A percentile compares a stretch with the other conserved stretches of the same genome.
phyloP scores from a whole-genome alignment of 139 green algal genomes.

The Klebsormidium nitens region DNA sequence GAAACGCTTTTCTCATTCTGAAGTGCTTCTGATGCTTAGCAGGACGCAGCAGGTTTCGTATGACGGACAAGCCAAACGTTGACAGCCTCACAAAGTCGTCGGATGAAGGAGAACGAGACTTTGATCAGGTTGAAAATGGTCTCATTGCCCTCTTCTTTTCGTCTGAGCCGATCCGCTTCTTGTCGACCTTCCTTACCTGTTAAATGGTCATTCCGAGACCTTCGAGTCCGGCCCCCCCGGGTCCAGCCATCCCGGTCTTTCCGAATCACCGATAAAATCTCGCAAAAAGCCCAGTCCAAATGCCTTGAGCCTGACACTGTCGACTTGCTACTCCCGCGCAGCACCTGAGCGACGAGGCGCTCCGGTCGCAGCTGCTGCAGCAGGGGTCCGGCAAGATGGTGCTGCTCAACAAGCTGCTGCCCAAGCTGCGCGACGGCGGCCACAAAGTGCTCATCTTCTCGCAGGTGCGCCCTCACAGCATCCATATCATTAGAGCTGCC shows the following conservation, averaged over 20 bases:
- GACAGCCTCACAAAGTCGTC: background rate
- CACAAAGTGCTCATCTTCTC: slow-evolving; percentile 84
- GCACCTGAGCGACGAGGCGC: too few species aligned
- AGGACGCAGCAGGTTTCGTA: background rate
- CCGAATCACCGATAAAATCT: too few species aligned
- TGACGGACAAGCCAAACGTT: background rate
- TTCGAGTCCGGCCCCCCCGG: too few species aligned
- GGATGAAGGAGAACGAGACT: background rate
- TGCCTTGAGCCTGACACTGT: too few species aligned
- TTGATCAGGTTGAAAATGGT: too few species aligned
- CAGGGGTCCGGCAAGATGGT: slow-evolving; percentile 68
- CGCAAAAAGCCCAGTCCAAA: too few species aligned
- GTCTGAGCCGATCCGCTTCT: too few species aligned
- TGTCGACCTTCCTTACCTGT: too few species aligned
- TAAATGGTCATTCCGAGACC: too few species aligned
- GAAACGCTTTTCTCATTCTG: background rate
- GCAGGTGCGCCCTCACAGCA: slow-evolving; percentile 41
- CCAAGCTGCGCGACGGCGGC: slow-evolving; percentile 72
- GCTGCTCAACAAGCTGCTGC: slow-evolving; percentile 72
- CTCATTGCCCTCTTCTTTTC: too few species aligned
- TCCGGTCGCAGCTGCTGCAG: slow-evolving; percentile 50
- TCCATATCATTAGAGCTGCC: background rate
- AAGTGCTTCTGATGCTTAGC: background rate
- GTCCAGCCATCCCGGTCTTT: too few species aligned
- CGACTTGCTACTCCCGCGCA: too few species aligned